Evolutionary conservation across 495 filamentous ascomycete genomes (phyloP), one percentile per base, ranked within the genome.

Genomic region (Annulohypoxylon maeteangense): DNA sequence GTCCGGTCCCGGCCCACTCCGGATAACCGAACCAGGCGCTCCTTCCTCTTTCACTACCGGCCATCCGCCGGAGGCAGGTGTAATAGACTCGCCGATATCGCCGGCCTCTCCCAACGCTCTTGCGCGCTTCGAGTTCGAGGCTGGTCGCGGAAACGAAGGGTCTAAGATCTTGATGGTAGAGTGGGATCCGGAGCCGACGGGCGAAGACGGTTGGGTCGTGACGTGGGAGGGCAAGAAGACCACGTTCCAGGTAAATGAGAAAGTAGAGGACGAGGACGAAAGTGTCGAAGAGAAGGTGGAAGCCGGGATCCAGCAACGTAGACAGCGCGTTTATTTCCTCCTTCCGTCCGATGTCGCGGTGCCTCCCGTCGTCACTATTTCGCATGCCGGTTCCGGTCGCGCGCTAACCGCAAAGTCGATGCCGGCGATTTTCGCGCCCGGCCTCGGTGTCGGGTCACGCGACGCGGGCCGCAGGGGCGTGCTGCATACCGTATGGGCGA

Each of bases 81-180:
- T 79, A 18, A 72, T 82, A 34, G 81, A 80, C 50, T 82, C 82
- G 23, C 78, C 81, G 7, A 76, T 76, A 22, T 80, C 81, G 23
- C 80, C 81, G 1, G 79, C 81, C 18, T 82, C 82, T 10, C 67
- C 75, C 8, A 59, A 73, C 40, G 62, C 70, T 50, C 81, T 93
- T 12, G 91, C 91, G n/a, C 89, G 92, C 20, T 96, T 94, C 79
- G 93, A 95, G 75, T 93, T 94, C 72, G 91, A 94, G 77, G 83
- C 89, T 3, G 91, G 90, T 44, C 88, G 87, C 69, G 90, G 85
- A 1, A 92, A 92, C 70, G 92, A 94, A 38, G 93, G 92, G 7
- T 93, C 91, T 31, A 95, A 95, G 80, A 90, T 96, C 50, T 76
- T 94, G 51, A 93, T 94, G 91, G 86, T 94, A 10, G 91, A 94